A percentile compares a stretch with the other conserved stretches of the same genome.
Evolutionary conservation across 2,329 filamentous ascomycete species (phyloP).

Genomic region (Ascochyta lentis): DNA sequence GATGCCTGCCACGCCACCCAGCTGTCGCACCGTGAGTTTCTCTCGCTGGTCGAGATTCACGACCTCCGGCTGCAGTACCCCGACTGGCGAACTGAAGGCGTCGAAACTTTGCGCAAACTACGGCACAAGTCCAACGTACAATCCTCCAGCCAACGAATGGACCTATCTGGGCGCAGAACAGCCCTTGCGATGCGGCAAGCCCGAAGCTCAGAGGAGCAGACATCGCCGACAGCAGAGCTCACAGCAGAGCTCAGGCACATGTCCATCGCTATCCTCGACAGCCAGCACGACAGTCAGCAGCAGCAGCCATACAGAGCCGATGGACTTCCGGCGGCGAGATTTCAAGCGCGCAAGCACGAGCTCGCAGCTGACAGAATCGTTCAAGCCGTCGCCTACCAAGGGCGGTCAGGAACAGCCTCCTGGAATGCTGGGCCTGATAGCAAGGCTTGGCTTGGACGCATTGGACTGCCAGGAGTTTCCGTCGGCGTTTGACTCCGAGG

Average conservation of each 20-base stretch:
- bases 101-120: conserved; percentile 28
- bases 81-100: conserved; percentile 27
- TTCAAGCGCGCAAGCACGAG: conserved; percentile 25
- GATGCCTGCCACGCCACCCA: conserved; percentile 17
- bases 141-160: conserved; percentile 30
- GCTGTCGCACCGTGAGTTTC: conserved; percentile 26
- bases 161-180: conserved; percentile 27
- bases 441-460: conserved; percentile 15
- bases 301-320: conserved; percentile 11
- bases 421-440: conserved; percentile 10
- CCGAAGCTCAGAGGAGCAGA: conserved; percentile 8
- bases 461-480: conserved; percentile 26
- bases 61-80: conserved; percentile 4
- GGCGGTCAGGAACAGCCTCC: conserved; percentile 7
- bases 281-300: conserved; percentile 9
- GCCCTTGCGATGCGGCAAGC: conserved; percentile 8
- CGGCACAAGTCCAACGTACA: conserved; percentile 24
- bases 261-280: conserved; percentile 13
- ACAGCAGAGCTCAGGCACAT: conserved; percentile 9
- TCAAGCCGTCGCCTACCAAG: conserved; percentile 13
- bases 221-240: conserved; percentile 15
- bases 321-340: conserved; percentile 23
- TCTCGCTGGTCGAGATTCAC: conserved; percentile 32
- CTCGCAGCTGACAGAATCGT: conserved; percentile 28
- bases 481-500: conserved; percentile 33